Conservation (phyloP, 2,329 filamentous ascomycete genomes). For the Diaporthe sp. region DNA sequence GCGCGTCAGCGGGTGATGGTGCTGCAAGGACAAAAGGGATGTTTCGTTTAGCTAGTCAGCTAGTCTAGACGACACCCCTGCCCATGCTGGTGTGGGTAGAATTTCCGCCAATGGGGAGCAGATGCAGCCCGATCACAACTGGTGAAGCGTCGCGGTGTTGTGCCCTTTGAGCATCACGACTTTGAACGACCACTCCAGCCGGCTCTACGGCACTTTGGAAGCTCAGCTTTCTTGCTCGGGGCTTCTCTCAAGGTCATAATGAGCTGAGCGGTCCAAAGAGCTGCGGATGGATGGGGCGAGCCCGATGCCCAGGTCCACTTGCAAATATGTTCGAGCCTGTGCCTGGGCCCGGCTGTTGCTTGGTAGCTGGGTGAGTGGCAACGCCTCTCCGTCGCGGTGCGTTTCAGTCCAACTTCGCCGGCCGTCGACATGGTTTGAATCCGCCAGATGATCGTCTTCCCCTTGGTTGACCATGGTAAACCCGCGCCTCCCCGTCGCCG, state of each 20-base stretch:
- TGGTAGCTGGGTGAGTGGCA: neutral
- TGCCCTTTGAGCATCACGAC: no score
- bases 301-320: neutral
- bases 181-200: neutral
- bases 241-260: neutral
- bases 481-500: neutral
- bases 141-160: no score
- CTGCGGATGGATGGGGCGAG: neutral
- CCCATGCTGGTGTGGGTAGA: neutral
- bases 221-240: neutral
- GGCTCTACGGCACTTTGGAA: fast-evolving
- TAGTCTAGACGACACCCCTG: neutral
- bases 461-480: neutral
- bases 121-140: neutral
- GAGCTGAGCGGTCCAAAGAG: neutral
- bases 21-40: neutral
- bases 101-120: conserved; percentile 22
- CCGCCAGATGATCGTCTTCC: neutral
- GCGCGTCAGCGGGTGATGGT: neutral
- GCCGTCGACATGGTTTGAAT: no score
- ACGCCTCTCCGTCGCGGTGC: neutral
- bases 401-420: neutral
- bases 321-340: neutral
- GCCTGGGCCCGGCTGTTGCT: neutral
- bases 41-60: neutral